Evolutionary conservation across 179 eudicot genomes (phyloP).

Genomic region (Heliamphora pulchella): DNA sequence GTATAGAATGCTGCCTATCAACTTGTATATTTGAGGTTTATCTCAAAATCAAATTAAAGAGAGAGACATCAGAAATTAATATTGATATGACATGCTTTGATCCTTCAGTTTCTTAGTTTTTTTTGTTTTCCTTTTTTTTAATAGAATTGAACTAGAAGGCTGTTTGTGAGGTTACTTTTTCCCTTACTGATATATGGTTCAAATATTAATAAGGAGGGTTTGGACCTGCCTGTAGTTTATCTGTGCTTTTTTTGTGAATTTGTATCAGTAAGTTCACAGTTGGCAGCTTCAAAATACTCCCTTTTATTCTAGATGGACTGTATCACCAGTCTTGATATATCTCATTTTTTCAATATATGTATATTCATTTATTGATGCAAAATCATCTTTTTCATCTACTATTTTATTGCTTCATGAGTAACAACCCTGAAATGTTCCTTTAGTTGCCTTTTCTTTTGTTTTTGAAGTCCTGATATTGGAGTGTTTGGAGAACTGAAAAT

Average conservation of each 20-base stretch:
- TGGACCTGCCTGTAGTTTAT: not conserved
- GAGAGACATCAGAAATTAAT: not conserved
- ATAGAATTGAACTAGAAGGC: not conserved
- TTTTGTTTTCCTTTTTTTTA: no score
- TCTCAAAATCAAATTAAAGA: not conserved
- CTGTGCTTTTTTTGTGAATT: not conserved
- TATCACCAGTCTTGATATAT: not conserved
- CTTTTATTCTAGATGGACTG: not conserved
- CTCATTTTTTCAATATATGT: not conserved
- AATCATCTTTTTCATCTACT: not conserved
- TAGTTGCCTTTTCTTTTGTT: not conserved
- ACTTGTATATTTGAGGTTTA: no score
- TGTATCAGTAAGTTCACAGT: constrained; percentile 1
- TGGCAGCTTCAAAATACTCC: constrained; percentile 4
- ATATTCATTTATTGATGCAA: not conserved
- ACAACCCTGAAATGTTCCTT: not conserved
- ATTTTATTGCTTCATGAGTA: not conserved
- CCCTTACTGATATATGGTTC: not conserved
- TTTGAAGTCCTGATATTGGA: not conserved
- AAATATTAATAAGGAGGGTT: not conserved
- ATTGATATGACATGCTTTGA: not conserved
- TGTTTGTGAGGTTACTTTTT: not conserved
- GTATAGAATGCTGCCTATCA: no score
- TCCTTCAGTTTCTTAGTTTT: not conserved
- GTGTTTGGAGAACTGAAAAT: not conserved